Conservation (phyloP, 2,329 filamentous ascomycete species). For the Pseudocercospora fijiensis region DNA sequence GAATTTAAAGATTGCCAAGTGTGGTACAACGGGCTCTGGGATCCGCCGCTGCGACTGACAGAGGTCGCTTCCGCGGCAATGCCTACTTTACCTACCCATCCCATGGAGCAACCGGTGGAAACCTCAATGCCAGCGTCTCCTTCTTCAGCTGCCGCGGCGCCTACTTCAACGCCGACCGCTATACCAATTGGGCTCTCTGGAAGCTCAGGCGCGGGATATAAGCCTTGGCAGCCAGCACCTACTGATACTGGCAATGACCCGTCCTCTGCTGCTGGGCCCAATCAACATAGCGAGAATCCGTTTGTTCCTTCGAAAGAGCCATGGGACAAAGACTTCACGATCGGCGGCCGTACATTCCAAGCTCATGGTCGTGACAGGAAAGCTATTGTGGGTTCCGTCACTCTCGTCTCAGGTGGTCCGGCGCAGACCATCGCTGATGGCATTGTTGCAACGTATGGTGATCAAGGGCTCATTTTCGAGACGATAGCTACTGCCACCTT, state of each 20-base stretch:
- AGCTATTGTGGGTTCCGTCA: constrained; percentile 23
- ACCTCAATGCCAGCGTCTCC: constrained; percentile 14
- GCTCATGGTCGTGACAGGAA: constrained; percentile 19
- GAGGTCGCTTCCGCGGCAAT: constrained; percentile 17
- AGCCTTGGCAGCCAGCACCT: not conserved
- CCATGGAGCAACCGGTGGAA: not conserved
- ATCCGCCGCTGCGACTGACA: constrained; percentile 31
- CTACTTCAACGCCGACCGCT: constrained; percentile 24
- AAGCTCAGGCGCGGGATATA: not conserved
- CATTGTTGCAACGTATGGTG: constrained; percentile 19
- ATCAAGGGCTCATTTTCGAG: constrained; percentile 21
- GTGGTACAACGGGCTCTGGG: constrained; percentile 35
- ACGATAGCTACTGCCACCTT: constrained; percentile 11
- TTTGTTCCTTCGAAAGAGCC: constrained; percentile 21
- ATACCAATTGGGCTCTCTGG: constrained; percentile 13
- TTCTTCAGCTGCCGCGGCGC: constrained; percentile 15
- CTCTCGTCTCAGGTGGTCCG: constrained; percentile 19
- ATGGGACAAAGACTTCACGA: constrained; percentile 17
- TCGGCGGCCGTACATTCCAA: constrained; percentile 19
- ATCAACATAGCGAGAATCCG: not conserved
- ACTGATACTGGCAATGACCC: not conserved
- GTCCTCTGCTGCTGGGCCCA: not conserved
- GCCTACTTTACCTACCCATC: constrained; percentile 19
- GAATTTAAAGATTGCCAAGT: constrained; percentile 33
- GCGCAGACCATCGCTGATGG: constrained; percentile 24